Percentiles rank a stretch among this genome's conserved stretches.
These are phyloP conservation scores for Phytopythium chamaehyphon DNA, from an alignment of 352 stramenopile genomes.

Conservation along the genomic window DNA sequence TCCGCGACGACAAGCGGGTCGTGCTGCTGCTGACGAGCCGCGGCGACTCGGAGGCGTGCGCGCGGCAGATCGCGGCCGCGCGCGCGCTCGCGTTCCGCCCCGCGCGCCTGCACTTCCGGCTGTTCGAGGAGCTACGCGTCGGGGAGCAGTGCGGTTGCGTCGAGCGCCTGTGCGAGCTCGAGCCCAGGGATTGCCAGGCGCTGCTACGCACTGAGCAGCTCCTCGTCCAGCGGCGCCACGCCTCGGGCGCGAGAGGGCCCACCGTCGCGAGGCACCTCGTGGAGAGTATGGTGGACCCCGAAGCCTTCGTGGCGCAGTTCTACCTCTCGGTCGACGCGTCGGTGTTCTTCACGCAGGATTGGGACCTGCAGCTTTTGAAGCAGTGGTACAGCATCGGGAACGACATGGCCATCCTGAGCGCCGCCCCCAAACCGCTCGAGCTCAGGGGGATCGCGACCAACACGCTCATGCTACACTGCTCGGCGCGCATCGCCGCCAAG, in stretches of 20 bases:
- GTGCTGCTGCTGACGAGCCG: slow-evolving; percentile 71
- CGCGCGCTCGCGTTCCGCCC: slow-evolving; percentile 30
- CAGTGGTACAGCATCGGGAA: slow-evolving; percentile 82
- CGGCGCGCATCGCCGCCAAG: slow-evolving; percentile 76
- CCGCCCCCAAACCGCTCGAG: slow-evolving; percentile 55
- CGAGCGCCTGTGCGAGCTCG: slow-evolving; percentile 49
- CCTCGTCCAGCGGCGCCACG: slow-evolving; percentile 45
- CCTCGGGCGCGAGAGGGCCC: slow-evolving; percentile 43
- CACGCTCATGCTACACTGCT: slow-evolving; percentile 67
- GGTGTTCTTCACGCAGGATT: slow-evolving; percentile 65
- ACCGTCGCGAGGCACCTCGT: slow-evolving; percentile 55
- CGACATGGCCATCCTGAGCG: slow-evolving; percentile 74
- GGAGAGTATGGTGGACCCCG: slow-evolving; percentile 53
- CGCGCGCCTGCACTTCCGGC: slow-evolving; percentile 51
- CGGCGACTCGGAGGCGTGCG: slow-evolving; percentile 52
- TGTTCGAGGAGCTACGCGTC: slow-evolving; percentile 73
- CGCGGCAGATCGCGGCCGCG: slow-evolving; percentile 44
- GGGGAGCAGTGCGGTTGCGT: slow-evolving; percentile 58
- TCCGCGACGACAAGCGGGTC: slow-evolving; percentile 67
- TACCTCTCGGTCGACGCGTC: slow-evolving; percentile 71
- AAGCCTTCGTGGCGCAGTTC: slow-evolving; percentile 38
- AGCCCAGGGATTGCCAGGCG: slow-evolving; percentile 35
- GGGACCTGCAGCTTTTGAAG: slow-evolving; percentile 70
- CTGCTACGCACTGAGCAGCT: slow-evolving; percentile 53
- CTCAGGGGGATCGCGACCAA: slow-evolving; percentile 27